Percentiles rank a stretch among this genome's conserved stretches.
These are phyloP conservation scores for Leptographium procerum DNA, from an alignment of 2,329 filamentous ascomycete species.

Conservation along the genomic window DNA sequence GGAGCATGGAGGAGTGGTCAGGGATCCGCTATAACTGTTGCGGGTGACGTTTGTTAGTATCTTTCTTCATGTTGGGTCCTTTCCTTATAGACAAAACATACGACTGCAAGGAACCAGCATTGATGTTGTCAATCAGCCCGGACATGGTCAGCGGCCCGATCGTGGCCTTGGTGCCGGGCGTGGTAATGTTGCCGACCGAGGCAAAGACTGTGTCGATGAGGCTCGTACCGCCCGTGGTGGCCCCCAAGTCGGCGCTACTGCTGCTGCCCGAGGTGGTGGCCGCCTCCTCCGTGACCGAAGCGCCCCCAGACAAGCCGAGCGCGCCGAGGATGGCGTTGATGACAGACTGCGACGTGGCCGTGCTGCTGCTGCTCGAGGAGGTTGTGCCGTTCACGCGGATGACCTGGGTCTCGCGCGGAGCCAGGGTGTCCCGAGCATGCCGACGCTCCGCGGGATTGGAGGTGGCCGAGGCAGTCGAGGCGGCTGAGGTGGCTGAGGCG, in stretches of 20 bases:
- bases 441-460: constrained; percentile 4
- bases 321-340: not conserved
- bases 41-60: not conserved
- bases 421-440: constrained; percentile 4
- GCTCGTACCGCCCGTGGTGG: constrained; percentile 22
- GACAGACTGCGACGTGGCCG: not conserved
- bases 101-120: constrained; percentile 26
- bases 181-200: constrained; percentile 27
- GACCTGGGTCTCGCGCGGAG: not conserved
- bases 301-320: not conserved
- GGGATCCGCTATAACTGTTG: constrained; percentile 33
- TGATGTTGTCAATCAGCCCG: constrained; percentile 26
- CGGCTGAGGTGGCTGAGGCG: not conserved
- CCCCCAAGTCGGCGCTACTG: not conserved
- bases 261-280: not conserved
- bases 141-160: constrained; percentile 32
- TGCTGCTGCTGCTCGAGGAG: not conserved
- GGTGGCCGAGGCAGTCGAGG: not conserved
- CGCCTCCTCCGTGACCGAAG: constrained; percentile 15
- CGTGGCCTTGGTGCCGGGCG: constrained; percentile 28
- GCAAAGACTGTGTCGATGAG: constrained; percentile 36
- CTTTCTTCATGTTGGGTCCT: too few species aligned
- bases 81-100: too few species aligned
- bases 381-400: not conserved
- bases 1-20: constrained; percentile 38